phyloP scores from a whole-genome alignment of 83 land plant species.

The Larix sibirica region DNA sequence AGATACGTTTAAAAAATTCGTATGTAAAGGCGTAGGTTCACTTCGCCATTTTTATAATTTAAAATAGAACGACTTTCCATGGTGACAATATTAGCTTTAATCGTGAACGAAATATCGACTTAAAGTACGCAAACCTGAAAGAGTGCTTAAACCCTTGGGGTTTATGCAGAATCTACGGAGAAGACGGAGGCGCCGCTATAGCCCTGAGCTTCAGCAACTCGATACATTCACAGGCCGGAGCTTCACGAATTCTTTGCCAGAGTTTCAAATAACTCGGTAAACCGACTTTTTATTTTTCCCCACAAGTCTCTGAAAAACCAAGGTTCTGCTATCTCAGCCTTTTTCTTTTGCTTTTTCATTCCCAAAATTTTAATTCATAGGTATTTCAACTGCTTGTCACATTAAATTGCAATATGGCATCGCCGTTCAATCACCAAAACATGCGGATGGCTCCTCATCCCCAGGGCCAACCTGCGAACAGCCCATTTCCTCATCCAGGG shows the following conservation, averaged over 20 bases:
- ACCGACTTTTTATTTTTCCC: background rate
- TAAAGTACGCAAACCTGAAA: background rate
- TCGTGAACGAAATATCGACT: background rate
- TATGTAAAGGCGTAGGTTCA: no score
- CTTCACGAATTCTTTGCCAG: background rate
- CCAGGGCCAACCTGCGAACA: background rate
- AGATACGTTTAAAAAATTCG: no score
- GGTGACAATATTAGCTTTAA: no score
- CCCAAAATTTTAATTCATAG: background rate
- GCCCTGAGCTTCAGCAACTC: background rate
- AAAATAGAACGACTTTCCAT: no score
- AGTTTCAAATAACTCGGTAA: background rate
- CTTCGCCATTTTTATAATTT: no score
- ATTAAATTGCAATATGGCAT: background rate
- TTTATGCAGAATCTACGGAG: background rate
- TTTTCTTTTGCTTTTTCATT: background rate
- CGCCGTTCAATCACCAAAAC: constrained; percentile 11
- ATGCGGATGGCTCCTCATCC: background rate
- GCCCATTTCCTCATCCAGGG: background rate
- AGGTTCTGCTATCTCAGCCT: background rate
- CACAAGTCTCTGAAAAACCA: background rate
- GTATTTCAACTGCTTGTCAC: background rate
- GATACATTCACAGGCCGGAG: background rate
- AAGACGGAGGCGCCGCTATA: background rate
- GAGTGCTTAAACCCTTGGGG: background rate